A percentile compares a stretch with the other conserved stretches of the same genome.
These are phyloP conservation scores for Neolentinus lepideus DNA, from an alignment of 1,284 basidiomycete genomes.

Conservation along the genomic window DNA sequence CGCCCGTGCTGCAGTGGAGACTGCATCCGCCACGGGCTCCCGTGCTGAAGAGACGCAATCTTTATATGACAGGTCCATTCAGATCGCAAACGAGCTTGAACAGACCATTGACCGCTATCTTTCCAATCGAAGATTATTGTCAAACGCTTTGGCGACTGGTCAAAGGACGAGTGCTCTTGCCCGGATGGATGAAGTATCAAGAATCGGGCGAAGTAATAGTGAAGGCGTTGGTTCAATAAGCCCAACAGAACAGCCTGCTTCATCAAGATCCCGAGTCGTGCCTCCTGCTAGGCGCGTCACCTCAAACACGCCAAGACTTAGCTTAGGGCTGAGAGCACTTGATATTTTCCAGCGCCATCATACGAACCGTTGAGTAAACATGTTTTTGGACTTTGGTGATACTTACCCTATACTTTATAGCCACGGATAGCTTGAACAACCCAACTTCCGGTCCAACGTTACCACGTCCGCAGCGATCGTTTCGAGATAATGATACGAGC, in stretches of 20 bases:
- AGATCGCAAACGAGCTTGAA: neutral
- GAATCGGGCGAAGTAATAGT: neutral
- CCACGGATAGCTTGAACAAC: neutral
- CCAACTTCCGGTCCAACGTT: neutral
- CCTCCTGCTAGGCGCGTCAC: neutral
- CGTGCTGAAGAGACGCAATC: neutral
- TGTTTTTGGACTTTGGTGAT: neutral
- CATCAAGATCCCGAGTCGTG: neutral
- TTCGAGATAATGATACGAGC: neutral
- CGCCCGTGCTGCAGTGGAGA: neutral
- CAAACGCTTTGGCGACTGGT: neutral
- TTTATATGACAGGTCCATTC: neutral
- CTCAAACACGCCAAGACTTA: neutral
- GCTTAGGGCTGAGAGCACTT: neutral
- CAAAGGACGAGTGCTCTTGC: neutral
- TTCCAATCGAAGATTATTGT: neutral
- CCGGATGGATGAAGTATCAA: neutral
- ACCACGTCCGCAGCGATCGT: conserved; percentile 1
- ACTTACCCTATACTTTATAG: neutral
- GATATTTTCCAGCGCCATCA: neutral
- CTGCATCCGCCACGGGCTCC: neutral
- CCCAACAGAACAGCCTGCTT: neutral
- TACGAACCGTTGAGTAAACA: neutral
- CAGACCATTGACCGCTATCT: neutral
- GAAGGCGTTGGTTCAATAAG: neutral